Evolutionary conservation across 768 basidiomycete species (phyloP), one percentile per base, ranked within the genome.

Genomic region (Lactarius hengduanensis): DNA sequence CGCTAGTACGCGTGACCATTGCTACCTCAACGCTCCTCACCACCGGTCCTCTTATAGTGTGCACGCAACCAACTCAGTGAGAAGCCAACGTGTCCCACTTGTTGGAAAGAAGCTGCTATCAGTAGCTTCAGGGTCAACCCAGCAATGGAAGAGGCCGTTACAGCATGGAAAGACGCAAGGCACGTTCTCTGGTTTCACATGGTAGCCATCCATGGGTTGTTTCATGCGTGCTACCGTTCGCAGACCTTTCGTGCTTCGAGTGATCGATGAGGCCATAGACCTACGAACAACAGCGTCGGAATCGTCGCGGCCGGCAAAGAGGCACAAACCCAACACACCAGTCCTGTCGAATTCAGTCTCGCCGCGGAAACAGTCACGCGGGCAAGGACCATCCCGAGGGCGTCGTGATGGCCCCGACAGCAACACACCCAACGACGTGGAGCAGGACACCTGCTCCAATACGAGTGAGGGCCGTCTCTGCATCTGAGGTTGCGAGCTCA

Each of bases 61-160:
- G 77, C 78, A n/a, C 71, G 78, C 38, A 75, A 73, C 34, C 75
- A 75, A 16, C 62, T 80, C 45, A 70, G 73, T 34, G 71, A 69
- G 18, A 73, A 74, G 56, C 77, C 77, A 65, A 72, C 76, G 66
- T 81, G 80, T 68, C 79, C 80, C 3, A 72, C 70, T 1, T 81
- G 80, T 66, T 71, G 77, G 59, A 64, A 65, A 60, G 67, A 72
- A 18, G 74, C 75, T 3, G 68, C 71, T 18, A 77, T 79, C 68
- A 74, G 74, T 5, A 65, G 70, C 50, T 74, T 81, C 53, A 66
- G 77, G 60, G 67, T 77, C 57, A 79, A 79, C 69, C 66, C 76
- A 18, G 76, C 76, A 15, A 63, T 81, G 58, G 79, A 78, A 63
- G 79, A 80, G 57, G 74, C 75, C 10, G 73, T 75, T 1, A 73